Evolutionary conservation across 495 filamentous ascomycete genomes (phyloP).

Genomic region (Podospora fimiseda): DNA sequence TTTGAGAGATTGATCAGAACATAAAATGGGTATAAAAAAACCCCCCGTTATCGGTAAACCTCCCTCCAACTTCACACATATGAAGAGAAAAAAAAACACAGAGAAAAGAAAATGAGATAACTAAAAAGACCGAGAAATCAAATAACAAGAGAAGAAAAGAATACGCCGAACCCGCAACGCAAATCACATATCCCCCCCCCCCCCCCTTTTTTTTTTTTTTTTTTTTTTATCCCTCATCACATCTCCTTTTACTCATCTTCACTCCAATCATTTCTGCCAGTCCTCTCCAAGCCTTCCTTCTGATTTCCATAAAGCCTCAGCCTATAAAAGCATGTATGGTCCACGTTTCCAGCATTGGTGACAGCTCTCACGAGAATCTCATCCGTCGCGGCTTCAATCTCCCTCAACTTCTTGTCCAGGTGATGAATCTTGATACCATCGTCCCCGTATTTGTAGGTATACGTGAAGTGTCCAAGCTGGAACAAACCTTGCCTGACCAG

Average conservation of each 20-base stretch:
- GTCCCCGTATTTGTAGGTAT: constrained; percentile 38
- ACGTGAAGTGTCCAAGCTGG: constrained; percentile 48
- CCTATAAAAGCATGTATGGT: constrained; percentile 59
- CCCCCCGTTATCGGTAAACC: too few relatives aligned
- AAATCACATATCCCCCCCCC: neutral
- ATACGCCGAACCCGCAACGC: neutral
- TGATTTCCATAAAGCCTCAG: constrained; percentile 45
- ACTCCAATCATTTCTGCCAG: neutral
- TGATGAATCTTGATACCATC: constrained; percentile 45
- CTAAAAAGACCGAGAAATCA: neutral
- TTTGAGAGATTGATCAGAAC: too few relatives aligned
- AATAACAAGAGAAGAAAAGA: neutral
- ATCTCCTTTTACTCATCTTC: neutral
- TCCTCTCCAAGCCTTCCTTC: neutral
- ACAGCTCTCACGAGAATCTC: constrained; percentile 45
- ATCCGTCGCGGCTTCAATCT: constrained; percentile 29
- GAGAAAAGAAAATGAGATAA: neutral
- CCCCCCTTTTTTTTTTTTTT: neutral
- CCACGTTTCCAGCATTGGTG: constrained; percentile 46
- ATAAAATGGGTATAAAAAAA: neutral
- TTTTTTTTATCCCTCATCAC: neutral
- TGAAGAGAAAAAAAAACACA: neutral
- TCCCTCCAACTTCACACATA: neutral
- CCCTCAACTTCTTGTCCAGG: constrained; percentile 37
- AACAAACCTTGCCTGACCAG: constrained; percentile 32